Evolutionary conservation across 2,329 filamentous ascomycete genomes (phyloP), one percentile per base, ranked within the genome.

Genomic region (Geosmithia putterillii): DNA sequence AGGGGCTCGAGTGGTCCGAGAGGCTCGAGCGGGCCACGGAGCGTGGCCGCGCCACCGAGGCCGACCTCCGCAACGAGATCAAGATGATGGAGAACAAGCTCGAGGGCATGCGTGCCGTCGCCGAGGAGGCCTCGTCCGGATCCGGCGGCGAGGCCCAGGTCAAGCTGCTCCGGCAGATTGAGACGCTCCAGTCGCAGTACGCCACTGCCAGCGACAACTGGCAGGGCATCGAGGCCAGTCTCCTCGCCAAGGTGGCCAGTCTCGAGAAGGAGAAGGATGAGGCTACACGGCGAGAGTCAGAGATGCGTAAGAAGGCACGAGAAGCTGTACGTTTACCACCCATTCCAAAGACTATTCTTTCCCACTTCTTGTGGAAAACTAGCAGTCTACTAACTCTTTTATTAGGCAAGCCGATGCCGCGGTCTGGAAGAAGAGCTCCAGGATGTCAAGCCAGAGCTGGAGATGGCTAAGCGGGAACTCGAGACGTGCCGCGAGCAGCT

Each of bases 171-270:
- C 80, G 92, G 36, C 94, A 98, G 62, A 84, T 98, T 43, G 92
- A 98, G 65, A 95, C 86, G 1, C 66, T 98, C 34, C 92, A 98
- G 61, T 92, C 86, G 7, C 94, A 98, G 59, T 95, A 98, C 62
- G 81, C 88, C 1, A 81, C 94, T 44, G 92, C 92, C 1, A 92
- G 86, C 51, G 87, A 94, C 56, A 98, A 98, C 54, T 98, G 94
- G 92, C 89, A 95, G 57, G 86, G 88, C 1, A 94, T 98, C 48
- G 90, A 98, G 61, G 78, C 84, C 9, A 94, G 86, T 2, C 65
- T 98, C 25, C 74, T 90, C 42, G 79, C 86, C 19, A 78, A 89
- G 45, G 73, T 92, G 10, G 73, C 81, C 4, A 81, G 70, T 41
- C 69, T 96, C 9, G 92, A 98, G 59, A 92, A 84, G 57, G 94